phyloP scores from a whole-genome alignment of 148 eudicot genomes.

The Vaccinium myrtillus region DNA sequence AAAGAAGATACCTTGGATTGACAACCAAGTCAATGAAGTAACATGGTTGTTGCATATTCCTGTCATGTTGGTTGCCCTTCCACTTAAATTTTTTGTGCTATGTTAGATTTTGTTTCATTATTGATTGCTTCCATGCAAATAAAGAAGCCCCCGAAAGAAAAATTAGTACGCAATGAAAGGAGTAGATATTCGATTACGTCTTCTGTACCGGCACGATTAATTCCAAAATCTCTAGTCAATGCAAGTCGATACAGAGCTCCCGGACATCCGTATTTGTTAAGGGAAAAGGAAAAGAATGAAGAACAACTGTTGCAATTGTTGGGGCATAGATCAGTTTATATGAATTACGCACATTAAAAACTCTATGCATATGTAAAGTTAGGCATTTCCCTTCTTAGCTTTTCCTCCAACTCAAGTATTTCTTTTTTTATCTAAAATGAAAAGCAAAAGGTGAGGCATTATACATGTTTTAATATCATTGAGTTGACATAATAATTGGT shows the following conservation, averaged over 20 bases:
- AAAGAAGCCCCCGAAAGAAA: neutral
- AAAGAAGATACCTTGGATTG: neutral
- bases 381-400: neutral
- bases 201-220: no score
- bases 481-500: neutral
- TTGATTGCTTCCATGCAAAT: neutral
- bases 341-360: neutral
- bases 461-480: neutral
- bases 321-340: neutral
- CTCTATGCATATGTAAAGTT: neutral
- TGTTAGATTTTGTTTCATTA: neutral
- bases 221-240: no score
- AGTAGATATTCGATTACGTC: neutral
- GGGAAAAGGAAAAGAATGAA: neutral
- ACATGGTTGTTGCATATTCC: neutral
- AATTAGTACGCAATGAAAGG: neutral
- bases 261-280: no score
- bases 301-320: neutral
- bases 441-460: neutral
- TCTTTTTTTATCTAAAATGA: neutral
- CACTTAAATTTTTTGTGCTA: neutral
- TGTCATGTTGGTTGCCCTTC: neutral
- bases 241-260: no score
- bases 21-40: neutral
- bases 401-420: constrained; percentile 4